Evolutionary conservation across 768 basidiomycete species (phyloP), one percentile per base, ranked within the genome.

Genomic region (Polyporus arcularius): DNA sequence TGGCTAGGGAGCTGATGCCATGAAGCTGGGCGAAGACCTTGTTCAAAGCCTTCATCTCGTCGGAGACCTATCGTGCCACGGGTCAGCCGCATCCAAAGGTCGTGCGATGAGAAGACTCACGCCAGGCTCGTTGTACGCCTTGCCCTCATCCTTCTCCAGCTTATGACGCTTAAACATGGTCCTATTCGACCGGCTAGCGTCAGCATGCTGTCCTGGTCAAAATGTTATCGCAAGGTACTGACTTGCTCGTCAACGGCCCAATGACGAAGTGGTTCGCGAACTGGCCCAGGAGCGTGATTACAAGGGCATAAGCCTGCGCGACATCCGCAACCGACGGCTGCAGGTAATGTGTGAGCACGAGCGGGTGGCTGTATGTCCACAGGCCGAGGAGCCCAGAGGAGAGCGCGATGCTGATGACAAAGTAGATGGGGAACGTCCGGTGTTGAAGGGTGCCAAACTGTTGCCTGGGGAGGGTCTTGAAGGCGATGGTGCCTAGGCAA

Each of bases 381-480:
- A 80, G 73, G 2, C 76, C 78, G 48, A 90, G 71, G 41, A 94
- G 78, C 21, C 74, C 73, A 0, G 82, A 75, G 30, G 86, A 81
- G 38, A 88, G 72, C 26, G 72, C 65, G 40, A 89, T 81, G 12
- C 85, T 87, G 43, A 83, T 70, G 16, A 80, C 70, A 67, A 94
- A 94, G 74, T 90, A 93, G 63, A 89, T 72, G 1, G 92, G 89
- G 74, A 90, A 90, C 0, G 81, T 84, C 67, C 81, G 83, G 68
- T 90, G 85, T 68, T 94, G 92, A 38, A 94, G 80, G 43, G 80
- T 76, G 10, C 86, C 83, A 61, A 94, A 94, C 60, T 89, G 85
- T 51, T 86, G 82, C 49, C 89, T 83, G 88, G 87, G 84, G 53
- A 90, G 76, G 12, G 82, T 66, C 70, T 76, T 84, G 68, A 76